These are phyloP conservation scores for Aspergillus sclerotioniger DNA, from an alignment of 495 filamentous ascomycete species.

Conservation along the genomic window DNA sequence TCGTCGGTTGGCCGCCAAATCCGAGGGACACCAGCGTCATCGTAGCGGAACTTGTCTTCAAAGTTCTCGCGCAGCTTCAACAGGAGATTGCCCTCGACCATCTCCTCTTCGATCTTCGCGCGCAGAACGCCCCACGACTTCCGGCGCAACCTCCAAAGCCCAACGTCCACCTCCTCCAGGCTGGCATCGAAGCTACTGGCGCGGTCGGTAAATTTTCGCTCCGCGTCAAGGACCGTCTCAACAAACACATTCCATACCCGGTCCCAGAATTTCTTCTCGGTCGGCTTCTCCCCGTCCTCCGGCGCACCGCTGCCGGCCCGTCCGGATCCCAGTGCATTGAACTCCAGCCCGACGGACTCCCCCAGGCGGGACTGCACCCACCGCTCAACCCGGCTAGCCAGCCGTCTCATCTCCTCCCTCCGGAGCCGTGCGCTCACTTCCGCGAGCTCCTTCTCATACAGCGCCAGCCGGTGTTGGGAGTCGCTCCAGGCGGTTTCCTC, in stretches of 20 bases:
- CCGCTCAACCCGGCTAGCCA: conserved; percentile 85
- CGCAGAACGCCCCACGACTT: conserved; percentile 92
- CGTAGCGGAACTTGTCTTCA: conserved; percentile 98
- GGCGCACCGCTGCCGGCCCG: conserved; percentile 77
- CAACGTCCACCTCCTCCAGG: conserved; percentile 86
- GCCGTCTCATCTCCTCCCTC: conserved; percentile 90
- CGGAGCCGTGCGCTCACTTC: conserved; percentile 78
- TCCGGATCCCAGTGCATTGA: conserved; percentile 89
- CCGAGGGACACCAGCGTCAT: conserved; percentile 87
- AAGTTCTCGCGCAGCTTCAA: conserved; percentile 97
- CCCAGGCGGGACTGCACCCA: conserved; percentile 85
- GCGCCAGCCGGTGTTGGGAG: conserved; percentile 59
- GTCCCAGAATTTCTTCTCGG: conserved; percentile 91
- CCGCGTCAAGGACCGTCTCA: conserved; percentile 80
- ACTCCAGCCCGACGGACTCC: conserved; percentile 88
- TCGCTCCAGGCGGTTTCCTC: conserved; percentile 80
- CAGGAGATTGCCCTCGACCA: conserved; percentile 94
- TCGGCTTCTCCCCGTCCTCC: conserved; percentile 68
- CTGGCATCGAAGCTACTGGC: conserved; percentile 91
- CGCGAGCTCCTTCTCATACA: conserved; percentile 77
- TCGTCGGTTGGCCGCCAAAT: conserved; percentile 98
- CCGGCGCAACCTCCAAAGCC: conserved; percentile 84
- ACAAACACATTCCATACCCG: conserved; percentile 88
- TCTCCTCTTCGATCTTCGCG: conserved; percentile 92
- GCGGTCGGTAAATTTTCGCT: conserved; percentile 78